Conservation (phyloP, 2,329 filamentous ascomycete species). For the Colletotrichum graminicola region DNA sequence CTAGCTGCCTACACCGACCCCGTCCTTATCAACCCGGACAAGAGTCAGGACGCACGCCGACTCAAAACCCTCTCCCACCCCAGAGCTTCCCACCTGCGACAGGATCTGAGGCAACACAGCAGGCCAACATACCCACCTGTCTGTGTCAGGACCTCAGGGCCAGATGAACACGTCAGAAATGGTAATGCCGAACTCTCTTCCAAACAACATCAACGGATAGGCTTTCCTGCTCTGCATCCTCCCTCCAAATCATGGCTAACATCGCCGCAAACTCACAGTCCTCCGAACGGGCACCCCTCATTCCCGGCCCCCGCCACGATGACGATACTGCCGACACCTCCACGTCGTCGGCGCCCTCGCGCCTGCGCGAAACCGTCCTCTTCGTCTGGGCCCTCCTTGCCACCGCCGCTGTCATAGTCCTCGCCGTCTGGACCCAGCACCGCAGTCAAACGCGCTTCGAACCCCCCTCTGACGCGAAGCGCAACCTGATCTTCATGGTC, state of each 20-base stretch:
- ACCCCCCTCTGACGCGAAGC: conserved; percentile 65
- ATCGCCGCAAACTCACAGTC: conserved; percentile 54
- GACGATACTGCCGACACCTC: conserved; percentile 45
- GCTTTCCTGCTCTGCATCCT: background rate
- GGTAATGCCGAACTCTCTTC: conserved; percentile 9
- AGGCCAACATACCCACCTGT: background rate
- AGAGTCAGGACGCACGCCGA: conserved; percentile 10
- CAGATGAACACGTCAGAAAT: conserved; percentile 7
- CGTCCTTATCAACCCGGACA: conserved; percentile 20
- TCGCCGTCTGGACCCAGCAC: conserved; percentile 84
- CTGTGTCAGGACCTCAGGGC: conserved; percentile 7
- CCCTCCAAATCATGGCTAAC: conserved; percentile 27
- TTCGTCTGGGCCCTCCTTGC: conserved; percentile 88
- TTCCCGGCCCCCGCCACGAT: conserved; percentile 50
- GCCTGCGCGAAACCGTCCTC: conserved; percentile 77
- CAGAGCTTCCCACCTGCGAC: conserved; percentile 24
- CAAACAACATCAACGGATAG: background rate
- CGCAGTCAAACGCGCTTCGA: conserved; percentile 62
- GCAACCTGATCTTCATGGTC: conserved; percentile 98
- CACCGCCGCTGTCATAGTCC: conserved; percentile 81
- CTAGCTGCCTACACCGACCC: conserved; percentile 12
- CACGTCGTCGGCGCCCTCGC: conserved; percentile 50
- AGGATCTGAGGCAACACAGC: conserved; percentile 25
- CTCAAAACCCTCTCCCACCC: conserved; percentile 9
- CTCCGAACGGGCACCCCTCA: conserved; percentile 59